These are phyloP conservation scores for Brassica balearica DNA, from an alignment of 441 rosid species.

Conservation along the genomic window DNA sequence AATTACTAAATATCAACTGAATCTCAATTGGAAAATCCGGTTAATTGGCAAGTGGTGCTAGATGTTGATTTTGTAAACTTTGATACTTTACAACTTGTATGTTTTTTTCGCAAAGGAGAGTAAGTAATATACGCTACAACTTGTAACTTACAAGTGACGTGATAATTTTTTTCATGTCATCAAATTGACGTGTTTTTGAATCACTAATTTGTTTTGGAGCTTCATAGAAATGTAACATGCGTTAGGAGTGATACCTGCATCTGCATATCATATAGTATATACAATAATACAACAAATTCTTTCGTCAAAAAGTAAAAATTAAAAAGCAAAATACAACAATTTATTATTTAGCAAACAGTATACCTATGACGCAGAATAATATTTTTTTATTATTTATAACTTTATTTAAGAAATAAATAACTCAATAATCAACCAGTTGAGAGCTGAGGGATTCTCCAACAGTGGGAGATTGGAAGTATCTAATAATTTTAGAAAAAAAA, in stretches of 20 bases:
- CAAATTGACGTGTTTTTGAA: constrained; percentile 31
- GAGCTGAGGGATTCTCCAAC: no score
- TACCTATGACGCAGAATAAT: no score
- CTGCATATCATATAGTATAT: neutral
- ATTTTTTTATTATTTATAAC: no score
- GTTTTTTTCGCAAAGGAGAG: neutral
- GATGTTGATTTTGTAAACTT: neutral
- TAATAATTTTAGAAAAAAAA: no score
- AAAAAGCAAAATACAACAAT: no score
- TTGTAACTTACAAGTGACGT: constrained; percentile 29
- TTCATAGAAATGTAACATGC: constrained; percentile 27
- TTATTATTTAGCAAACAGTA: no score
- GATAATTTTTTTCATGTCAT: constrained; percentile 16
- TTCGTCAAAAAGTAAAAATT: no score
- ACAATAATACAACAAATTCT: no score
- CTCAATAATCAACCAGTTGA: no score
- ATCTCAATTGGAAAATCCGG: neutral
- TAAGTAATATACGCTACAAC: neutral
- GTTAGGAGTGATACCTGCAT: constrained; percentile 27
- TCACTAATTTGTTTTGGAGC: neutral
- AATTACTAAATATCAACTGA: neutral
- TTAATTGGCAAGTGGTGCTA: neutral
- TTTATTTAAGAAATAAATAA: no score
- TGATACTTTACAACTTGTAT: neutral
- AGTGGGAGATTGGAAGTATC: no score